Evolutionary conservation across 306 rosid genomes (phyloP).

Genomic region (Benincasa hispida): DNA sequence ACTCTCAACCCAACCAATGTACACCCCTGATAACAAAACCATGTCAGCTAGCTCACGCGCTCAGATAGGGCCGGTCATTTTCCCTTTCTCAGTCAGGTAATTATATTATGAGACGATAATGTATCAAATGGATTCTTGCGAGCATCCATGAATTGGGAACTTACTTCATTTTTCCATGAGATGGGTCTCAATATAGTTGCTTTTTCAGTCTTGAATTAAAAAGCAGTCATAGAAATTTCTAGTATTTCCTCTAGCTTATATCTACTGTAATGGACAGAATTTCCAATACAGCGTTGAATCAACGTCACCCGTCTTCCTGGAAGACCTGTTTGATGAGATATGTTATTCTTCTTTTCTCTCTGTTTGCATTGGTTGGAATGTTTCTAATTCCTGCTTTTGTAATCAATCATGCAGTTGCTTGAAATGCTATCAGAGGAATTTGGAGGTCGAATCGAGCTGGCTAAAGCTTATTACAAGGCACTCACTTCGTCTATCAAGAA

Average conservation of each 20-base stretch:
- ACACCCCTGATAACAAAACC: too few species aligned
- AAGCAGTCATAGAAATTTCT: background rate
- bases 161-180: background rate
- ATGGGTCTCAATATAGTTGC: background rate
- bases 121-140: background rate
- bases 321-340: background rate
- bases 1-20: too few species aligned
- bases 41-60: too few species aligned
- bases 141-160: background rate
- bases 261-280: background rate
- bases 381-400: background rate
- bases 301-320: background rate
- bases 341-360: background rate
- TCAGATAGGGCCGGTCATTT: too few species aligned
- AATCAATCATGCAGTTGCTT: constrained; percentile 30
- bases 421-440: constrained; percentile 60
- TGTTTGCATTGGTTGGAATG: background rate
- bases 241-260: background rate
- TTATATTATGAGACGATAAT: too few species aligned
- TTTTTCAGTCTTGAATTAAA: background rate
- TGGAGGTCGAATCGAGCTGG: constrained; percentile 58
- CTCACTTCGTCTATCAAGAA: constrained; percentile 45
- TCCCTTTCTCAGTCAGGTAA: too few species aligned
- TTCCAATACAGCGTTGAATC: background rate
- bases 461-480: constrained; percentile 50